Percentiles rank a stretch among this genome's conserved stretches.
Conservation (phyloP, 441 rosid genomes). For the Caryocar brasiliense region DNA sequence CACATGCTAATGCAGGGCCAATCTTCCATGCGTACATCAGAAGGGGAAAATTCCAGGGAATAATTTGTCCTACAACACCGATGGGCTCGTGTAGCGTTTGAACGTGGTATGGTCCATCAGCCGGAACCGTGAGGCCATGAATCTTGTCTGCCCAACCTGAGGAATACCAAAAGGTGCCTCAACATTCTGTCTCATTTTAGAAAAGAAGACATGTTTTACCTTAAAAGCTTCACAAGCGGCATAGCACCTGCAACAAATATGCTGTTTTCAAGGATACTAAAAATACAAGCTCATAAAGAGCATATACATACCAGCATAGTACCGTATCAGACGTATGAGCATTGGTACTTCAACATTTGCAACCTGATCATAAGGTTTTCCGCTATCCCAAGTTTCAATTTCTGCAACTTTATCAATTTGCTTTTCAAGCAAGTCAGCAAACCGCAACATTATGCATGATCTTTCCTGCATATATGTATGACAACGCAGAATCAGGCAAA, state of each 20-base stretch:
- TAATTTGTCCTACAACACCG: slow-evolving; percentile 61
- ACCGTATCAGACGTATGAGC: slow-evolving; percentile 52
- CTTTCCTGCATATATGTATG: too few relatives aligned
- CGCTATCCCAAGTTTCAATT: slow-evolving; percentile 77
- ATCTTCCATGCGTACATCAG: slow-evolving; percentile 55
- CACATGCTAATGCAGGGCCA: slow-evolving; percentile 52
- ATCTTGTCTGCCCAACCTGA: slow-evolving; percentile 73
- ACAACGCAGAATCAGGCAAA: too few relatives aligned
- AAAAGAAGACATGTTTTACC: neutral
- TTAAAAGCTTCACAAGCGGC: neutral
- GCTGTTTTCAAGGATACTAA: too few relatives aligned
- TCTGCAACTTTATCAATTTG: slow-evolving; percentile 68
- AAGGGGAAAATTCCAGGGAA: slow-evolving; percentile 61
- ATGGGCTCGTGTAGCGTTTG: slow-evolving; percentile 55
- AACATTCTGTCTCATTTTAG: too few relatives aligned
- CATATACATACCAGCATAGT: slow-evolving; percentile 61
- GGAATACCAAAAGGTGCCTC: too few relatives aligned
- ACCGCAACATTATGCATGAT: slow-evolving; percentile 50
- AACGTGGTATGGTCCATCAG: slow-evolving; percentile 34
- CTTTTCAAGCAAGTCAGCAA: slow-evolving; percentile 78
- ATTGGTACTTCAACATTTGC: slow-evolving; percentile 52
- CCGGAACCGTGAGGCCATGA: slow-evolving; percentile 54
- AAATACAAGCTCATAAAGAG: neutral
- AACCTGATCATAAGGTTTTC: slow-evolving; percentile 71
- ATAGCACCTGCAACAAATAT: too few relatives aligned